Percentiles rank a stretch among this genome's conserved stretches.
Evolutionary conservation across 495 filamentous ascomycete genomes (phyloP).

Genomic region (Halenospora varia): DNA sequence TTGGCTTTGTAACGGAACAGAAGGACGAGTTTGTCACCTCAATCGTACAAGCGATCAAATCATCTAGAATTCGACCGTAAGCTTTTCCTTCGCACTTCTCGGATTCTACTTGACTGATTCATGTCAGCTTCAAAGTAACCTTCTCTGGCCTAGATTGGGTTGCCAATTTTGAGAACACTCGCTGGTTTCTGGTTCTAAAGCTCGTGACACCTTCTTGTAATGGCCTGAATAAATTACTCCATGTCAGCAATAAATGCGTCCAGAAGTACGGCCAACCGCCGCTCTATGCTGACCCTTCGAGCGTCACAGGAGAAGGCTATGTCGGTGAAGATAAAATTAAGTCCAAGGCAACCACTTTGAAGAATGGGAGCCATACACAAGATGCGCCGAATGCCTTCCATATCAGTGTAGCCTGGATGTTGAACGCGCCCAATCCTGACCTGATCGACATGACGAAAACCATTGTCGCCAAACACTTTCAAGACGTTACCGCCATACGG

Average conservation of each 20-base stretch:
- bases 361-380: conserved; percentile 12
- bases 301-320: too few relatives aligned
- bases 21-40: conserved; percentile 18
- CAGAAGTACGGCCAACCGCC: conserved; percentile 59
- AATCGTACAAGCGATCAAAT: conserved; percentile 28
- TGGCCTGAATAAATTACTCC: conserved; percentile 57
- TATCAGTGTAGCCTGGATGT: conserved; percentile 75
- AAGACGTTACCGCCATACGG: conserved; percentile 23
- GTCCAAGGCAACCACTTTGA: too few relatives aligned
- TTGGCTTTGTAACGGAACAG: conserved; percentile 40
- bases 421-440: conserved; percentile 42
- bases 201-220: conserved; percentile 37
- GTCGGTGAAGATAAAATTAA: too few relatives aligned
- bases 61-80: conserved; percentile 43
- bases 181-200: conserved; percentile 83
- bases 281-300: conserved; percentile 55
- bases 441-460: conserved; percentile 29
- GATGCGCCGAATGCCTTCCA: conserved; percentile 62
- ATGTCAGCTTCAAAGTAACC: conserved; percentile 46
- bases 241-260: conserved; percentile 59
- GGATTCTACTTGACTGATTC: conserved; percentile 1
- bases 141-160: conserved; percentile 58
- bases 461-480: conserved; percentile 19
- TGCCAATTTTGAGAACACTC: conserved; percentile 65
- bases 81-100: conserved; percentile 10